Base-by-base conservation (phyloP, 805 yeast genomes). In the Geotrichum ghanense region DNA sequence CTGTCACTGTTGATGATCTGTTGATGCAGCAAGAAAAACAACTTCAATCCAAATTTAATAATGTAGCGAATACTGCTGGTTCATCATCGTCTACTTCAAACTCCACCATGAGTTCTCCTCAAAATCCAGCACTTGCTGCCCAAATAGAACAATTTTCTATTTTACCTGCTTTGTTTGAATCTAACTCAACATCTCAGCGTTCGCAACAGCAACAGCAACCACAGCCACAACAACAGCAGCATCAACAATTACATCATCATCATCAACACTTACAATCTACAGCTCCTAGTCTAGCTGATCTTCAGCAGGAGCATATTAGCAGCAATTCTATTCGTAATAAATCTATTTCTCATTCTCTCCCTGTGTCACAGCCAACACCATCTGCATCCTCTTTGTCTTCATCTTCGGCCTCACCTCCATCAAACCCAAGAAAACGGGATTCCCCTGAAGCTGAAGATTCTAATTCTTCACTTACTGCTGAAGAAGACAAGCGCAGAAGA, bases 401-500 rank as follows among this genome's bases (percentile, higher is more conserved):
- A 41, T 42, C 25, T n/a, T 26, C 7, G 43, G 14, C 22, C 23
- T 16, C 7, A 10, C 44, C 24, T 3, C 37, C 22, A 40, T 34
- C 44, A 39, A 26, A 37, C 45, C 17, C 48, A 20, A 47, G 34
- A 26, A 39, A 35, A 22, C 39, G 50, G 25, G 37, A 40, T 35
- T 22, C 44, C 22, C 16, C 48, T 17, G 24, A 21, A 5, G 6
- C 43, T 3, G 42, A 22, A 2, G 25, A 21, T 3, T 23, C 41
- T 12, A 35, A 19, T 4, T 17, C 31, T 47, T 14, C 39, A 45
- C 5, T 44, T 14, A 52, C 62, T 22, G 68, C 73, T 20, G 79
- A 76, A 49, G 73, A 72, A 41, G 92, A 83, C 58, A 90, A 86
- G 66, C 75, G 95, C 51, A 77, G 83, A 53, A 75, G 94, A 56